Percentiles rank a stretch among this genome's conserved stretches.
phyloP scores from a whole-genome alignment of 2,329 filamentous ascomycete species.

The Colletotrichum theobromicola region DNA sequence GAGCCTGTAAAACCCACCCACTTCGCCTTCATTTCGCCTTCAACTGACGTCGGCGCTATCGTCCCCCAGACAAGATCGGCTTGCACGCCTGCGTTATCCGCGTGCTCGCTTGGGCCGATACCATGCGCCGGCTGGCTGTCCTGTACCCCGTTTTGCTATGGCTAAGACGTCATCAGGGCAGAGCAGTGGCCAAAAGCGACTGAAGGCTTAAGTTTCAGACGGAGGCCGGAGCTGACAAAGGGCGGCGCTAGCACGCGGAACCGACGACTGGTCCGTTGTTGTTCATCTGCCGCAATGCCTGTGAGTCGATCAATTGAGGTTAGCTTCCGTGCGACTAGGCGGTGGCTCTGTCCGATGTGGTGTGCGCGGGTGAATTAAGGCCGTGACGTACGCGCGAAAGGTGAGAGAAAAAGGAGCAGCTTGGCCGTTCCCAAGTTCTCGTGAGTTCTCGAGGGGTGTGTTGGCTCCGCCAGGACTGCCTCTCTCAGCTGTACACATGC shows the following conservation, averaged over 20 bases:
- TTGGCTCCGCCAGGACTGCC: background rate
- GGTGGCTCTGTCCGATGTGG: background rate
- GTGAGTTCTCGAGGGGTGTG: background rate
- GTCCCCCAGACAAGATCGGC: background rate
- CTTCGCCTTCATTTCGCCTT: background rate
- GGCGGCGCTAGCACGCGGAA: background rate
- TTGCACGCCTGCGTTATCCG: background rate
- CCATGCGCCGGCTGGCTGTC: background rate
- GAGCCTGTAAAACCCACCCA: background rate
- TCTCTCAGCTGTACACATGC: background rate
- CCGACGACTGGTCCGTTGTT: background rate
- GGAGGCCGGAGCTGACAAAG: background rate
- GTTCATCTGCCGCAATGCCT: background rate
- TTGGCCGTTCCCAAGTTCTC: background rate
- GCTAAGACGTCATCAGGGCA: background rate
- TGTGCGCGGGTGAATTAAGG: background rate
- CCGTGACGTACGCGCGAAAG: background rate
- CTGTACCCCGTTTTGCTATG: background rate
- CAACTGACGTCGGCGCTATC: background rate
- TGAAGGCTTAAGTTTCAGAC: background rate
- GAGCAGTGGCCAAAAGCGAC: background rate
- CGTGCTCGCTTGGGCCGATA: background rate
- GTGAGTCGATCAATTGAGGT: background rate
- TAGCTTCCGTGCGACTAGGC: background rate
- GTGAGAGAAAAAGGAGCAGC: background rate